phyloP scores from a whole-genome alignment of 2,329 filamentous ascomycete genomes.

The Penicillium sp. region DNA sequence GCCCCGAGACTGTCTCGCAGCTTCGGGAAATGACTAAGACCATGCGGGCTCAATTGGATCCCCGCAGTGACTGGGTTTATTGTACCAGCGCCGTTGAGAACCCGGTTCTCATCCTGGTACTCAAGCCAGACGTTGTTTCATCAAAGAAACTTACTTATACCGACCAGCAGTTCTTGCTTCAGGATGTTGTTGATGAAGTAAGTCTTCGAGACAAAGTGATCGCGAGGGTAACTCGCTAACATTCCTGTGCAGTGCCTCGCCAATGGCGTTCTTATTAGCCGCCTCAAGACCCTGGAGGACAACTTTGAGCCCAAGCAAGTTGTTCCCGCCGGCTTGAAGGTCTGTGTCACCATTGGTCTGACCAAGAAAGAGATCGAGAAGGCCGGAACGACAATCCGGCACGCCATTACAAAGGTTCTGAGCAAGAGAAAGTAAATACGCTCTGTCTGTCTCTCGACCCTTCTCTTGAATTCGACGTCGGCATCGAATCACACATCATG shows the following conservation, averaged over 20 bases:
- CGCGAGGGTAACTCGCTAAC: slow-evolving; percentile 6
- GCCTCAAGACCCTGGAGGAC: slow-evolving; percentile 78
- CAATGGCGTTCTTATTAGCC: slow-evolving; percentile 87
- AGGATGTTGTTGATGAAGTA: slow-evolving; percentile 97
- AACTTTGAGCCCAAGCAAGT: slow-evolving; percentile 68
- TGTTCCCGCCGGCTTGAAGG: slow-evolving; percentile 79
- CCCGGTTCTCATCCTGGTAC: slow-evolving; percentile 78
- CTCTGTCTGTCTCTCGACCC: slow-evolving; percentile 7
- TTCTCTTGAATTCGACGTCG: slow-evolving; percentile 7
- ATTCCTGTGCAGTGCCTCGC: slow-evolving; percentile 65
- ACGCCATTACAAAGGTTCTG: slow-evolving; percentile 93
- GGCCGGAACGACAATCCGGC: slow-evolving; percentile 82
- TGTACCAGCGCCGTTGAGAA: slow-evolving; percentile 84
- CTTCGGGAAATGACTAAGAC: slow-evolving; percentile 84
- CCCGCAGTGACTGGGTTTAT: slow-evolving; percentile 87
- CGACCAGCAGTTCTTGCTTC: slow-evolving; percentile 82
- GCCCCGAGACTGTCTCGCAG: slow-evolving; percentile 77
- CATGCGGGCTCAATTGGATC: slow-evolving; percentile 86
- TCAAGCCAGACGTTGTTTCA: slow-evolving; percentile 82
- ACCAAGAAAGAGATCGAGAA: slow-evolving; percentile 96
- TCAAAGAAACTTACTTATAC: slow-evolving; percentile 68
- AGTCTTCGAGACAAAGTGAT: slow-evolving; percentile 31
- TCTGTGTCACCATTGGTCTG: slow-evolving; percentile 85
- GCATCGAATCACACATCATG: slow-evolving; percentile 28
- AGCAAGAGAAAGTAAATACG: slow-evolving; percentile 53